phyloP scores from a whole-genome alignment of 1,284 basidiomycete genomes.

The Singerocomus rubriflavus region DNA sequence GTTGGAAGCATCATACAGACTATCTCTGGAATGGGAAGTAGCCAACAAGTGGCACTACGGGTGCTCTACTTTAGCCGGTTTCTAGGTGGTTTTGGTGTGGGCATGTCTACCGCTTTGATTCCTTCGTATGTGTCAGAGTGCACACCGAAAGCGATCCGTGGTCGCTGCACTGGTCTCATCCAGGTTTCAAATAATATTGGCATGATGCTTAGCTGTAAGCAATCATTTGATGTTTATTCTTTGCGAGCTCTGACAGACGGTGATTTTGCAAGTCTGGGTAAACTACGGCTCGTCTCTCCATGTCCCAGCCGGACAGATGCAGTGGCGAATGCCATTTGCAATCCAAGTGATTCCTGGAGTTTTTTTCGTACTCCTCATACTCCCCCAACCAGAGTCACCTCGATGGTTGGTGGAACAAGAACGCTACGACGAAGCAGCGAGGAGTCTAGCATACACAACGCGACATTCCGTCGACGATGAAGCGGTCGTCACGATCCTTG shows the following conservation, averaged over 20 bases:
- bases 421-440: constrained; percentile 48
- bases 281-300: constrained; percentile 43
- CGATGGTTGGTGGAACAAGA: constrained; percentile 59
- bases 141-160: constrained; percentile 53
- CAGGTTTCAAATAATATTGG: constrained; percentile 51
- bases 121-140: constrained; percentile 60
- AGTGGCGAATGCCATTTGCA: constrained; percentile 57
- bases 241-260: constrained; percentile 1
- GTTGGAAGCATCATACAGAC: constrained; percentile 54
- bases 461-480: constrained; percentile 41
- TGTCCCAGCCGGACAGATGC: constrained; percentile 36
- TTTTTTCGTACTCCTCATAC: constrained; percentile 44
- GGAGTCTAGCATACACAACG: constrained; percentile 45
- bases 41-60: constrained; percentile 35
- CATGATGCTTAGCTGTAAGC: constrained; percentile 50
- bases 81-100: constrained; percentile 47
- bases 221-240: not conserved
- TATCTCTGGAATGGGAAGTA: constrained; percentile 43
- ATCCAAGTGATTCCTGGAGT: constrained; percentile 53
- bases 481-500: constrained; percentile 41
- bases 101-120: constrained; percentile 52
- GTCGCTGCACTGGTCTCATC: constrained; percentile 54
- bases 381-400: constrained; percentile 56
- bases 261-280: constrained; percentile 40
- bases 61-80: constrained; percentile 50